Evolutionary conservation across 768 basidiomycete genomes (phyloP), one percentile per base, ranked within the genome.

Genomic region (Tulasnella sp.): DNA sequence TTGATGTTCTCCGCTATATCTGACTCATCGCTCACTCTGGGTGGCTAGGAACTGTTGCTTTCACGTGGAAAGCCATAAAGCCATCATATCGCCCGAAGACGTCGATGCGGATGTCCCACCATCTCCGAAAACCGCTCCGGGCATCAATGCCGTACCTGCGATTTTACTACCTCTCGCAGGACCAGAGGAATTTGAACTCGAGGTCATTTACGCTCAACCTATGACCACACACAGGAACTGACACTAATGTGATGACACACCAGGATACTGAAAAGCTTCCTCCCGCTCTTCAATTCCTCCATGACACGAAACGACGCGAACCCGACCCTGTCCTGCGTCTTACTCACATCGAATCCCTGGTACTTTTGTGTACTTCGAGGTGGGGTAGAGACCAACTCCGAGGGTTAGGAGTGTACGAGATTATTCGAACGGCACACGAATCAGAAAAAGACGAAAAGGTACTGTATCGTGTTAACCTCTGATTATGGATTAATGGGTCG

Each of bases 111-210:
- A 77, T 12, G 74, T 84, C 4, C 75, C 78, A 3, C 80, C 84
- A 1, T 81, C 82, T 15, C 71, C 69, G n/a, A 63, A 65, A 12
- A 68, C 68, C 2, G 80, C 83, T 2, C 80, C 86, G 2, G 91
- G 92, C 4, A 80, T 97, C 34, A 84, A 91, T 68, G 78, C 84
- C 2, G 74, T 98, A 8, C 84, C 89, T 0, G 86, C 82, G 65
- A 74, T 99, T 9, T 75, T 99, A 2, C 77, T 93, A 0, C 94
- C 96, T 0, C 73, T 99, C 2, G 91, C 94, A 39, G 93, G 94
- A 5, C 85, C 91, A 1, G 96, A 98, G 69, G 96, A 98, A 69
- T 83, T 88, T 59, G 92, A 96, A 57, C 74, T 94, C 1, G 93
- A 97, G 60, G 89, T 88, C 62, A 52, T 62, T 54, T 11, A 3